Conservation (phyloP, 2,329 filamentous ascomycete genomes). For the Escovopsis sp. region DNA sequence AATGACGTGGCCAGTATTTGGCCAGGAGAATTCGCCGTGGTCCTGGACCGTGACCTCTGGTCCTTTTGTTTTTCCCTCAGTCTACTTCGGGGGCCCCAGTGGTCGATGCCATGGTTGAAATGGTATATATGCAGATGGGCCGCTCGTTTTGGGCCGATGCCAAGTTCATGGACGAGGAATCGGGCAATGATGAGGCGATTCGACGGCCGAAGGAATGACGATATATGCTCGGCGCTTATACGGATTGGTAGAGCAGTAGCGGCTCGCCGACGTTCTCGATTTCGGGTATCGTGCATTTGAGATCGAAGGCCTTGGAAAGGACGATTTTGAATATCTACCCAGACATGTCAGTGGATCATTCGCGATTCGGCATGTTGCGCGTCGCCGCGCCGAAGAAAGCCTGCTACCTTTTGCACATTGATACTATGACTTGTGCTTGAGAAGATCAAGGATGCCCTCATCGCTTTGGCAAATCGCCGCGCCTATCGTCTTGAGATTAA, state of each 20-base stretch:
- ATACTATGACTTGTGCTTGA: conserved; percentile 98
- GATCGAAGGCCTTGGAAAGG: conserved; percentile 92
- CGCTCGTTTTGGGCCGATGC: too few species aligned
- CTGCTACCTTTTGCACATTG: conserved; percentile 83
- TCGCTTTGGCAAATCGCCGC: conserved; percentile 89
- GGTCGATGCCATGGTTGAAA: too few species aligned
- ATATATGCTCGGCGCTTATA: conserved; percentile 11
- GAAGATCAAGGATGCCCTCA: conserved; percentile 95
- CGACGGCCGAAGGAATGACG: too few species aligned
- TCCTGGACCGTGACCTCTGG: too few species aligned
- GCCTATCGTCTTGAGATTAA: conserved; percentile 39
- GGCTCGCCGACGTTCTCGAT: conserved; percentile 98
- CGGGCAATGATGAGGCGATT: too few species aligned
- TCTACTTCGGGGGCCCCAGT: too few species aligned
- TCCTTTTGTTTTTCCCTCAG: too few species aligned
- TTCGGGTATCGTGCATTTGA: conserved; percentile 97
- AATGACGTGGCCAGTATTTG: too few species aligned
- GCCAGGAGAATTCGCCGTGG: too few species aligned
- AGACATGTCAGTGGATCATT: not conserved
- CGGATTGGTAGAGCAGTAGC: conserved; percentile 71
- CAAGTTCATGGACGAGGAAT: too few species aligned
- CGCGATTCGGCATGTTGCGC: too few species aligned
- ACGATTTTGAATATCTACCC: conserved; percentile 97
- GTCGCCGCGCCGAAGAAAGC: not conserved
- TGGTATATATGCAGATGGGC: too few species aligned